Conservation (phyloP, 2,329 filamentous ascomycete genomes). For the Alternaria panax region DNA sequence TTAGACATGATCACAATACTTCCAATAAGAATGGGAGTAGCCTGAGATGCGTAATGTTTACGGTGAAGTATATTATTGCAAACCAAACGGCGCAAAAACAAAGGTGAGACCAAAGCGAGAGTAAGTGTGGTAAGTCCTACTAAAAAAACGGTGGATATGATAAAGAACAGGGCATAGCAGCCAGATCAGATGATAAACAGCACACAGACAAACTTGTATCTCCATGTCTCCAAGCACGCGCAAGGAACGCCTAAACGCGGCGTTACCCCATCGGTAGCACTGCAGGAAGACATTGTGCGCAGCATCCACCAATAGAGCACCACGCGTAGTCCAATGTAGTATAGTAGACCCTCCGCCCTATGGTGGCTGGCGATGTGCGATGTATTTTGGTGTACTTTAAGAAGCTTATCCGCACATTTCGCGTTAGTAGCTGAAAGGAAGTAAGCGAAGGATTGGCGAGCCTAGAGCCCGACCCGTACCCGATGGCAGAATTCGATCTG, state of each 20-base stretch:
- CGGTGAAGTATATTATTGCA: background rate
- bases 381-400: slow-evolving; percentile 25
- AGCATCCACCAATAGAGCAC: slow-evolving; percentile 14
- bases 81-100: slow-evolving; percentile 1
- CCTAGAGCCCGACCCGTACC: slow-evolving; percentile 8
- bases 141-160: slow-evolving; percentile 7
- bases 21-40: background rate
- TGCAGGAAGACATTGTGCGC: slow-evolving; percentile 4
- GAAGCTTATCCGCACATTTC: slow-evolving; percentile 24
- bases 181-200: slow-evolving; percentile 16
- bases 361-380: slow-evolving; percentile 20
- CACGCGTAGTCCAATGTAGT: slow-evolving; percentile 9
- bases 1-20: slow-evolving; percentile 8
- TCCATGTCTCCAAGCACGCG: slow-evolving; percentile 7
- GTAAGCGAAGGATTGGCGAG: slow-evolving; percentile 26
- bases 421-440: slow-evolving; percentile 22
- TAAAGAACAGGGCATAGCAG: slow-evolving; percentile 15
- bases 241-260: slow-evolving; percentile 19
- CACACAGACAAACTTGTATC: slow-evolving; percentile 11
- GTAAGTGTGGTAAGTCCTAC: slow-evolving; percentile 8
- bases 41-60: background rate
- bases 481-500: slow-evolving; percentile 16
- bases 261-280: slow-evolving; percentile 14
- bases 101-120: slow-evolving; percentile 11
- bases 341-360: slow-evolving; percentile 11